Conservation (phyloP, 768 basidiomycete genomes). For the Hirschioporus abietinus region DNA sequence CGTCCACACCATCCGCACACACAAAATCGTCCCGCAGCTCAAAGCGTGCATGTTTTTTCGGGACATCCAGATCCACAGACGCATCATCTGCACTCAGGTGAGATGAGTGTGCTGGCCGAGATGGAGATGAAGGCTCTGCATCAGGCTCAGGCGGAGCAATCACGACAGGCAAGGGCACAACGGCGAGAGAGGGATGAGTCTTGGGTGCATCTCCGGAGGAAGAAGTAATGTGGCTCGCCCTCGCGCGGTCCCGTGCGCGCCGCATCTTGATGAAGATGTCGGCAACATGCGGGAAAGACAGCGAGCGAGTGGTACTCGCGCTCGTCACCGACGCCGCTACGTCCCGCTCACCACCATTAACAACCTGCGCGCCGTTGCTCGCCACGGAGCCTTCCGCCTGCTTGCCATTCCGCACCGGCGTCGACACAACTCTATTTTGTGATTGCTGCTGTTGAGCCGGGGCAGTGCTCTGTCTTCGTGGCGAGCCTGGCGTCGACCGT, state of each 20-base stretch:
- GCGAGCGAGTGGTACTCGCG: background rate
- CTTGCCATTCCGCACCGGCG: background rate
- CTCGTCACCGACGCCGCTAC: background rate
- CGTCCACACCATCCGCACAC: constrained; percentile 61
- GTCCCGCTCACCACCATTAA: background rate
- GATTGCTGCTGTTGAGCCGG: background rate
- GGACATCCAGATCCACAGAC: constrained; percentile 9
- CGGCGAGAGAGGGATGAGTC: constrained; percentile 29
- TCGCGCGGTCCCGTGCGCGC: constrained; percentile 25
- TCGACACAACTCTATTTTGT: background rate
- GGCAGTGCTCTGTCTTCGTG: background rate
- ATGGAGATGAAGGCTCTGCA: background rate
- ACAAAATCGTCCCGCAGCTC: constrained; percentile 41
- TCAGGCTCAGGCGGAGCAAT: background rate
- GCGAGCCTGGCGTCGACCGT: background rate
- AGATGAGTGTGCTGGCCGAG: background rate
- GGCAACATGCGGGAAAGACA: constrained; percentile 30
- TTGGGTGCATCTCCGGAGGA: constrained; percentile 31
- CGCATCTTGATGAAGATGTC: constrained; percentile 52
- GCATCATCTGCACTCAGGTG: constrained; percentile 16
- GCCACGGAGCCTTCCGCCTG: background rate
- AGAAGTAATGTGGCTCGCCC: constrained; percentile 27
- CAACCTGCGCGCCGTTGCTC: background rate
- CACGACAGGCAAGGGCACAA: background rate
- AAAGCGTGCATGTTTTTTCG: constrained; percentile 25